Conservation (phyloP, 208 protist species). For the Sergeia podlipaevii region DNA sequence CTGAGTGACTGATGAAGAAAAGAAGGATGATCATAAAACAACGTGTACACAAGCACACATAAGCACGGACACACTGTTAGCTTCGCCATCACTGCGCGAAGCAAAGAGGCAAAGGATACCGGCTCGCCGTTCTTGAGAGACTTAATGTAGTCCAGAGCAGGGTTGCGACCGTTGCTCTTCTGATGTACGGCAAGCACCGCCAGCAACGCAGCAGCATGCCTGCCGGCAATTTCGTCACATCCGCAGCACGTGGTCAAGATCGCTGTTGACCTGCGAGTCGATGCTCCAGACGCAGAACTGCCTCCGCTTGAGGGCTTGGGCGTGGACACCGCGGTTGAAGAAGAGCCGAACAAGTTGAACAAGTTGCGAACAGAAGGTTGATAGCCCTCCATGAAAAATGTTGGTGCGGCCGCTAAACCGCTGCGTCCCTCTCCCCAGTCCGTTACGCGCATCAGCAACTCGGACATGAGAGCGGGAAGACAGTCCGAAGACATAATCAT, state of each 20-base stretch:
- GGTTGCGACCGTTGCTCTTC: constrained; percentile 55
- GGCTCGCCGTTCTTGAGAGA: constrained; percentile 17
- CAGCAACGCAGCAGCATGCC: constrained; percentile 56
- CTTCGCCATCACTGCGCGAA: constrained; percentile 26
- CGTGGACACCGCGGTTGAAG: constrained; percentile 5
- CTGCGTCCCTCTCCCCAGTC: constrained; percentile 37
- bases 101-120: constrained; percentile 34
- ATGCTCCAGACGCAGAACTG: neutral
- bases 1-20: constrained; percentile 43
- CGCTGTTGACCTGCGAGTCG: too few relatives aligned
- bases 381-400: constrained; percentile 40
- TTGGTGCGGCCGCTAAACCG: constrained; percentile 3
- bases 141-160: constrained; percentile 40
- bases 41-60: constrained; percentile 63
- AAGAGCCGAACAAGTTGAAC: constrained; percentile 27
- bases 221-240: constrained; percentile 37
- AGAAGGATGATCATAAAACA: constrained; percentile 62
- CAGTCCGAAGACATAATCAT: constrained; percentile 48
- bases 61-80: constrained; percentile 43
- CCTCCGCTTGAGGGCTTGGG: neutral
- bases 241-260: too few relatives aligned
- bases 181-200: constrained; percentile 58
- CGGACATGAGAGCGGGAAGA: constrained; percentile 28
- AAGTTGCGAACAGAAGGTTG: constrained; percentile 23
- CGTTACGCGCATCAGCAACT: constrained; percentile 43